Evolutionary conservation across 495 filamentous ascomycete genomes (phyloP).

Genomic region (Aspergillus bertholletiae): DNA sequence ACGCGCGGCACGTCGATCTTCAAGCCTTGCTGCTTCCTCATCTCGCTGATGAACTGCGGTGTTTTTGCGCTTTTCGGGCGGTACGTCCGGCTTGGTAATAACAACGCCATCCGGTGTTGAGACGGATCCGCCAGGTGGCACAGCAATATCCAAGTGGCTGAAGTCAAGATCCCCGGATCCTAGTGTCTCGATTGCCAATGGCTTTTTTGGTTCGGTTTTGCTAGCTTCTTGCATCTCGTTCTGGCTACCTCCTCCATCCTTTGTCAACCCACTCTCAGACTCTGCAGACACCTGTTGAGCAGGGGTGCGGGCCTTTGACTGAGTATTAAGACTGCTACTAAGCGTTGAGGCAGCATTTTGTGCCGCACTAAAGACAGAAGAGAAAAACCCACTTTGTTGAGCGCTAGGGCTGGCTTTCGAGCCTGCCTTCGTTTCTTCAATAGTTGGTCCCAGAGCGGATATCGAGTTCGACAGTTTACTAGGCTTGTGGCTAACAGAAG

Average conservation of each 20-base stretch:
- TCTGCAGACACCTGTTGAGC: conserved; percentile 24
- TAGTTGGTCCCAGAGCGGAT: conserved; percentile 68
- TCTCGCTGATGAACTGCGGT: conserved; percentile 41
- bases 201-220: conserved; percentile 52
- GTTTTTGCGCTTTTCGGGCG: conserved; percentile 35
- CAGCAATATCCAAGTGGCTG: conserved; percentile 61
- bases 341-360: conserved; percentile 91
- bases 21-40: conserved; percentile 51
- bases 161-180: conserved; percentile 86
- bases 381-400: conserved; percentile 76
- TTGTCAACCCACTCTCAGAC: conserved; percentile 17
- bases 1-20: conserved; percentile 55
- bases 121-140: conserved; percentile 34
- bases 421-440: conserved; percentile 55
- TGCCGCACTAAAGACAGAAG: conserved; percentile 84
- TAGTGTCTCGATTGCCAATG: conserved; percentile 82
- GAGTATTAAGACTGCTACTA: conserved; percentile 73
- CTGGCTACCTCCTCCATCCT: conserved; percentile 23
- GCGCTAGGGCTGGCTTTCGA: conserved; percentile 26
- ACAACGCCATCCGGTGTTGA: conserved; percentile 38
- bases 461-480: conserved; percentile 87
- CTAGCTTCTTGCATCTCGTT: conserved; percentile 15
- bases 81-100: conserved; percentile 35
- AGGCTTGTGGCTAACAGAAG: conserved; percentile 58
- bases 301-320: conserved; percentile 32